Evolutionary conservation across 2,329 filamentous ascomycete species (phyloP).

Genomic region (Fusarium gaditjirri): DNA sequence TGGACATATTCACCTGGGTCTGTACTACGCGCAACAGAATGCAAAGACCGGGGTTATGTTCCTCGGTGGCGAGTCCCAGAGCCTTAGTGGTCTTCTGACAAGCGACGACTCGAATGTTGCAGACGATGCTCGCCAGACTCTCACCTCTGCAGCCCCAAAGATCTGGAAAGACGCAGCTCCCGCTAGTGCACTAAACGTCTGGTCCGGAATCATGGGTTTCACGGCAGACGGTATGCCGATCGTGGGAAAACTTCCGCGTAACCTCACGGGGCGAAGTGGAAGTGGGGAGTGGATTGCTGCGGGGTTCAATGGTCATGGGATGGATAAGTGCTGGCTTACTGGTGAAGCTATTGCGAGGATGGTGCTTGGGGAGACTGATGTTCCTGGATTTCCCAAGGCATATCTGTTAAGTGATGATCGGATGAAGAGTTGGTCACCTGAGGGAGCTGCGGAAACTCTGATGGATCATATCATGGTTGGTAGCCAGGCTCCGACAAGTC

Average conservation of each 20-base stretch:
- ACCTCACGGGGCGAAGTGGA: slow-evolving; percentile 27
- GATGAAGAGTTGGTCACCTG: slow-evolving; percentile 9
- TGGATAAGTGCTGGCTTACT: slow-evolving; percentile 62
- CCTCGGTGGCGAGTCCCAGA: slow-evolving; percentile 61
- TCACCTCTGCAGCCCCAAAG: slow-evolving; percentile 51
- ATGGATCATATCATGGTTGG: slow-evolving; percentile 30
- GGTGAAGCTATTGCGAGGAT: slow-evolving; percentile 53
- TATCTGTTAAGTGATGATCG: slow-evolving; percentile 17
- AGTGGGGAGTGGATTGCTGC: slow-evolving; percentile 59
- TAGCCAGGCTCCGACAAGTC: slow-evolving; percentile 4
- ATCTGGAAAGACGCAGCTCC: slow-evolving; percentile 43
- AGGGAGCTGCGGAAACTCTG: slow-evolving; percentile 24
- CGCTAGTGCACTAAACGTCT: slow-evolving; percentile 48
- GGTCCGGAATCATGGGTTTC: slow-evolving; percentile 61
- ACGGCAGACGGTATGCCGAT: slow-evolving; percentile 60
- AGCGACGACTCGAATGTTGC: slow-evolving; percentile 56
- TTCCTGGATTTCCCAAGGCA: slow-evolving; percentile 31
- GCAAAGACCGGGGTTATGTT: slow-evolving; percentile 56
- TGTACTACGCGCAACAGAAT: slow-evolving; percentile 45
- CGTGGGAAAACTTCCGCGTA: slow-evolving; percentile 56
- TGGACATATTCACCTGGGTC: slow-evolving; percentile 48
- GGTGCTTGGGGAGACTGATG: slow-evolving; percentile 38
- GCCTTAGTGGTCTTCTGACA: slow-evolving; percentile 53
- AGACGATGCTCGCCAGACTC: slow-evolving; percentile 46
- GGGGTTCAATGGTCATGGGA: slow-evolving; percentile 61